phyloP scores from a whole-genome alignment of 2,329 filamentous ascomycete genomes.

The Xylaria sp. region DNA sequence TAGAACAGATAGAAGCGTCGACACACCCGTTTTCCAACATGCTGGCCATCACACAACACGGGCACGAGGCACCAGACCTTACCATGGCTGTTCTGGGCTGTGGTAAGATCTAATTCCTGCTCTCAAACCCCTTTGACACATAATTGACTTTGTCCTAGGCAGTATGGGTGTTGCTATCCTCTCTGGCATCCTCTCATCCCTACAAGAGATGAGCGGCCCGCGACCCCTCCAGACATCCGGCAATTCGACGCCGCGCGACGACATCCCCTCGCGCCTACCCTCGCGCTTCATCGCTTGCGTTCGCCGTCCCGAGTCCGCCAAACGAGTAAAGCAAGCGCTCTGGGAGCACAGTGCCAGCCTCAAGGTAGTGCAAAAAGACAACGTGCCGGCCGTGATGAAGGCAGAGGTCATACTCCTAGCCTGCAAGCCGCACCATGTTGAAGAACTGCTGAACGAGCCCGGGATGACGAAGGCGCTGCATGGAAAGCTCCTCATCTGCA shows the following conservation, averaged over 20 bases:
- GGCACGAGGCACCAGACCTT: conserved; percentile 54
- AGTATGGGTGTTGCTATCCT: conserved; percentile 88
- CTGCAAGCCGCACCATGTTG: conserved; percentile 80
- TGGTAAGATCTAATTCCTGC: conserved; percentile 57
- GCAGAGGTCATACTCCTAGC: conserved; percentile 77
- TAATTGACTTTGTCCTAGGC: conserved; percentile 53
- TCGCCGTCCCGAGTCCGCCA: conserved; percentile 69
- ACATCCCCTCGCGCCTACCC: conserved; percentile 65
- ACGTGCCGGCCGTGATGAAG: conserved; percentile 68
- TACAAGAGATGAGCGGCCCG: conserved; percentile 58
- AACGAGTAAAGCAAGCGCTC: conserved; percentile 70
- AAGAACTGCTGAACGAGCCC: conserved; percentile 67
- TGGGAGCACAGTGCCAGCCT: conserved; percentile 66
- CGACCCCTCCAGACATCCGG: conserved; percentile 53
- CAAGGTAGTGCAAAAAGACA: conserved; percentile 73
- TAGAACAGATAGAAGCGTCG: background rate
- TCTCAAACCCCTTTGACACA: background rate
- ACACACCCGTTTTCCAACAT: conserved; percentile 29
- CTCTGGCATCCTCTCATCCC: conserved; percentile 75
- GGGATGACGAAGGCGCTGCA: conserved; percentile 75
- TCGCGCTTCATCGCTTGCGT: conserved; percentile 83
- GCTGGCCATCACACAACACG: conserved; percentile 42
- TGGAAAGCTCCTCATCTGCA: conserved; percentile 82
- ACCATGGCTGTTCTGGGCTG: conserved; percentile 84
- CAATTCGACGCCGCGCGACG: conserved; percentile 52